A percentile compares a stretch with the other conserved stretches of the same genome.
phyloP scores from a whole-genome alignment of 768 basidiomycete species.

The Trametes coccinea region DNA sequence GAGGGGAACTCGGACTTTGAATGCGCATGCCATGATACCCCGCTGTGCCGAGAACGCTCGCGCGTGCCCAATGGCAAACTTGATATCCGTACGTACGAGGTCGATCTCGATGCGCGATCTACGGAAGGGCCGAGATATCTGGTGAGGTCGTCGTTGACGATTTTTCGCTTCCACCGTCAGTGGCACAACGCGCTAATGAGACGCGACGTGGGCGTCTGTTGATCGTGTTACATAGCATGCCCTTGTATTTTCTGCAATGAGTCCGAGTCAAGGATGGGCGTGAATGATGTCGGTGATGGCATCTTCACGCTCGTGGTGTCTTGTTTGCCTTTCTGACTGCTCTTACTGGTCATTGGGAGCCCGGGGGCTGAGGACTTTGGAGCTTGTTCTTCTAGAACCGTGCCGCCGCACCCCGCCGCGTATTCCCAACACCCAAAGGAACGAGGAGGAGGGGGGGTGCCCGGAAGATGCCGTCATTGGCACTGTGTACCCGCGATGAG shows the following conservation, averaged over 20 bases:
- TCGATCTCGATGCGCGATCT: slow-evolving; percentile 13
- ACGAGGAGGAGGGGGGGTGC: neutral
- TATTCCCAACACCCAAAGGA: neutral
- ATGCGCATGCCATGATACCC: neutral
- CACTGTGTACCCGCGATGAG: neutral
- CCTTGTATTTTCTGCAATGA: slow-evolving; percentile 2
- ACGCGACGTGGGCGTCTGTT: slow-evolving; percentile 1
- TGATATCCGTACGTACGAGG: neutral
- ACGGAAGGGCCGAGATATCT: neutral
- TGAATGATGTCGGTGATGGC: slow-evolving; percentile 6
- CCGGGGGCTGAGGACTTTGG: neutral
- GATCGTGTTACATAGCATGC: neutral
- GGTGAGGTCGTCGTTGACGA: neutral
- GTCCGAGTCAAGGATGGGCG: neutral
- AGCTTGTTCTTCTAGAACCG: slow-evolving; percentile 5
- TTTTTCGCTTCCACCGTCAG: slow-evolving; percentile 3
- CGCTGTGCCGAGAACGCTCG: neutral
- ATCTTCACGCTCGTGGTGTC: neutral
- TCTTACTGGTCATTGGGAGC: neutral
- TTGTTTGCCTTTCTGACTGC: neutral
- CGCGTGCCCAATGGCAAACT: neutral
- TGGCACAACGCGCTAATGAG: slow-evolving; percentile 7
- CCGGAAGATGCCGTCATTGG: slow-evolving; percentile 8
- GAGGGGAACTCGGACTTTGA: neutral
- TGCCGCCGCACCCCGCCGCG: neutral